Base-by-base conservation (phyloP, 495 filamentous ascomycete species). In the Cladorrhinum samala region DNA sequence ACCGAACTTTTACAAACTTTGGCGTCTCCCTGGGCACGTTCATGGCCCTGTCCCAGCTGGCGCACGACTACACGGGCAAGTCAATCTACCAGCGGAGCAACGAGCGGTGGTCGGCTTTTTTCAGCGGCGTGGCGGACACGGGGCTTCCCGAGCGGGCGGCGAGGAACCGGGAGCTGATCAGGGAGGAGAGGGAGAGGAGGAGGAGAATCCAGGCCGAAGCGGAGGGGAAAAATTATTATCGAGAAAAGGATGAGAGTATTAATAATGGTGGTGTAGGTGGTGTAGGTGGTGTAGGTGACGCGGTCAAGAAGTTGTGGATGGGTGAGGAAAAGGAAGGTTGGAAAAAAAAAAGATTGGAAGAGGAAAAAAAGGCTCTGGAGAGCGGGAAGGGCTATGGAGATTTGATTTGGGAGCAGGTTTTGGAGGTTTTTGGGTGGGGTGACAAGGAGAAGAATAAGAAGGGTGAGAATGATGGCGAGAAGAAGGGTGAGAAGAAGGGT, bases 381-480 rank as follows among this genome's bases (percentile, higher is more conserved):
- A 82, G 87, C 56, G 91, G 90, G n/a, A 85, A 82, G 68, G 86
- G 87, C 17, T 91, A 91, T 76, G 81, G 79, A 9, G 83, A 81
- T 60, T 70, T 95, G 68, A 95, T 95, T 54, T 77, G 78, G 69
- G 86, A 90, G 59, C 85, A 91, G 77, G 80, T 94, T 45, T 84
- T 79, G 76, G 88, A 95, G 67, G 90, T 90, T 39, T 88, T 33
- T 33, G 27, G 27, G 27, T 33, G 27, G 27, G 27, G 27, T 5
- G 27, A 33, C 6, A 33, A 33, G 27, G 11, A 33, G 27, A 11
- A 33, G 27, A 42, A 49, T 55, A 65, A 43, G 25, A 38, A 61
- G 39, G 46, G 37, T 49, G 59, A 63, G 23, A 54, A 61, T 50
- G 45, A 52, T 38, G 60, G 11, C 13, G 43, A 58, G 24, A 30